Percentiles rank a stretch among this genome's conserved stretches.
phyloP scores from a whole-genome alignment of 192 early-diverging fungal genomes.

The Coemansia sp. region DNA sequence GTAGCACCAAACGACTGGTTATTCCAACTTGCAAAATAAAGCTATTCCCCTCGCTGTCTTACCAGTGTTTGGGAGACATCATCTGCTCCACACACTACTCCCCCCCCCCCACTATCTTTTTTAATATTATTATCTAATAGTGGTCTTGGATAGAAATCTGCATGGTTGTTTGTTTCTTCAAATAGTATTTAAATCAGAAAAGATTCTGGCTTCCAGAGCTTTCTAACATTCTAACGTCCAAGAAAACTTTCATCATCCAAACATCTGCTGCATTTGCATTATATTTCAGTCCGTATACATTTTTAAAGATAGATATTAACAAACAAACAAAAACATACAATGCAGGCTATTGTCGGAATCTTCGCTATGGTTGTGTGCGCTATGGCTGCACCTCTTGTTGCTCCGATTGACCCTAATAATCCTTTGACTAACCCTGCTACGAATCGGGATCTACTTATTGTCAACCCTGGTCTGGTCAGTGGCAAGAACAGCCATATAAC shows the following conservation, averaged over 20 bases:
- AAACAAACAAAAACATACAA: conserved; percentile 10
- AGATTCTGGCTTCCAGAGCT: too few relatives aligned
- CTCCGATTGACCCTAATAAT: conserved; percentile 49
- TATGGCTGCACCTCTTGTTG: conserved; percentile 19
- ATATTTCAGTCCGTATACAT: not conserved
- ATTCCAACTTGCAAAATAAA: too few relatives aligned
- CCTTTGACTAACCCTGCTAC: conserved; percentile 44
- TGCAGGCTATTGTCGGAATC: conserved; percentile 35
- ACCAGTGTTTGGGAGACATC: too few relatives aligned
- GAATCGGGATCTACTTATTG: conserved; percentile 43
- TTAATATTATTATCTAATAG: too few relatives aligned
- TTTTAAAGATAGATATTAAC: not conserved
- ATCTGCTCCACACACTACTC: too few relatives aligned
- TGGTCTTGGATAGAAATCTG: too few relatives aligned
- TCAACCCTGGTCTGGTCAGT: conserved; percentile 20
- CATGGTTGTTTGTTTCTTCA: too few relatives aligned
- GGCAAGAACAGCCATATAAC: conserved; percentile 14
- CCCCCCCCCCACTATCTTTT: too few relatives aligned
- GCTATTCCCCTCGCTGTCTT: too few relatives aligned
- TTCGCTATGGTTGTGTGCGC: conserved; percentile 35
- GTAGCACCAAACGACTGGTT: too few relatives aligned
- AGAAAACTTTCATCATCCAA: not conserved
- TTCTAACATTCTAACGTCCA: too few relatives aligned
- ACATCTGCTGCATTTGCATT: not conserved
- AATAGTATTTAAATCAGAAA: too few relatives aligned